Evolutionary conservation across 2,329 filamentous ascomycete species (phyloP).

Genomic region (Trichoderma simmonsii): DNA sequence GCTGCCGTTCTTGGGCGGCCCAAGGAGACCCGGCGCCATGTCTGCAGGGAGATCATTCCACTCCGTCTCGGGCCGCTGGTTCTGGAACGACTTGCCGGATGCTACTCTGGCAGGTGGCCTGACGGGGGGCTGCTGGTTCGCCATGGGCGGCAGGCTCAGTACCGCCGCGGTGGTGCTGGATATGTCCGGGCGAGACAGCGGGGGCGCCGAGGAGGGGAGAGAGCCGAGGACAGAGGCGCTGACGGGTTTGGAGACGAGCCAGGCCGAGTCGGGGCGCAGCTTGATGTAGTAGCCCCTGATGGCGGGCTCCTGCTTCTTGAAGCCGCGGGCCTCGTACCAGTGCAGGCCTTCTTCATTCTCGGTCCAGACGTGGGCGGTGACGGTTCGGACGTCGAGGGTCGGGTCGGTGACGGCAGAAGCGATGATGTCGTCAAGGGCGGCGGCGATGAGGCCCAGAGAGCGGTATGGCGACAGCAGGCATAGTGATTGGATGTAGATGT

Average conservation of each 20-base stretch:
- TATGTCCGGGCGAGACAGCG: conserved; percentile 21
- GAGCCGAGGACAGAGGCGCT: conserved; percentile 27
- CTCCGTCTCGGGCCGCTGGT: conserved; percentile 55
- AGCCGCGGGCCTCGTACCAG: conserved; percentile 61
- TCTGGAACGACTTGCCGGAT: conserved; percentile 54
- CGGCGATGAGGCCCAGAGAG: conserved; percentile 55
- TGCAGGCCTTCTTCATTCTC: conserved; percentile 60
- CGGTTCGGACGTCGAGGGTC: conserved; percentile 38
- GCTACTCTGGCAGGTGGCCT: conserved; percentile 26
- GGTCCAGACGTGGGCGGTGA: conserved; percentile 68
- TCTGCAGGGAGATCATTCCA: conserved; percentile 66
- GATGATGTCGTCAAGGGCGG: conserved; percentile 53
- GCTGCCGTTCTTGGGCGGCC: conserved; percentile 29
- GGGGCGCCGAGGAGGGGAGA: conserved; percentile 22
- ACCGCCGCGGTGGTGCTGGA: conserved; percentile 32
- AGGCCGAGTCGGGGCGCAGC: conserved; percentile 59
- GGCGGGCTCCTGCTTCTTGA: conserved; percentile 46
- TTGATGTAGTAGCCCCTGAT: conserved; percentile 60
- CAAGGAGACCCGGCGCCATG: conserved; percentile 44
- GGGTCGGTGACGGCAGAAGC: conserved; percentile 36
- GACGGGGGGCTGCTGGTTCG: conserved; percentile 16
- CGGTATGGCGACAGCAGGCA: conserved; percentile 63
- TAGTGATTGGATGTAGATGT: conserved; percentile 64
- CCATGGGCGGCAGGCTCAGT: conserved; percentile 31
- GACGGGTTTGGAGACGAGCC: conserved; percentile 52